These are phyloP conservation scores for Fusarium austroafricanum DNA, from an alignment of 2,329 filamentous ascomycete genomes.

Conservation along the genomic window DNA sequence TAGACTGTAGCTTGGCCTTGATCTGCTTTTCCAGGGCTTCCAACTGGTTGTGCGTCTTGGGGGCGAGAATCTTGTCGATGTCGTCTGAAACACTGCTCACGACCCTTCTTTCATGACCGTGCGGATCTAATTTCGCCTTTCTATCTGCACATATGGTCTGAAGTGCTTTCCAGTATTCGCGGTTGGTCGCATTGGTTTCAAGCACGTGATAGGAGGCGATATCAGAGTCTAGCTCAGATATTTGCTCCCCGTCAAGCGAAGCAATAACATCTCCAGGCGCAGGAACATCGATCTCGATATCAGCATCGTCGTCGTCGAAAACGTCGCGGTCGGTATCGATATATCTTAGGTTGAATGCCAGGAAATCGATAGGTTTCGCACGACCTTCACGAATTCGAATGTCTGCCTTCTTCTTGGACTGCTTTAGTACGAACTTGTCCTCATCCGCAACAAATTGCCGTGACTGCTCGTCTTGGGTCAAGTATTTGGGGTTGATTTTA, in stretches of 20 bases:
- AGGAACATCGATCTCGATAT: constrained; percentile 78
- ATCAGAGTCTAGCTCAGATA: constrained; percentile 83
- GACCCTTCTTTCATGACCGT: constrained; percentile 74
- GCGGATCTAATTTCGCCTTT: constrained; percentile 72
- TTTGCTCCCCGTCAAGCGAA: constrained; percentile 72
- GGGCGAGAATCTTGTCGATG: constrained; percentile 86
- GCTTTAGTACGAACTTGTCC: constrained; percentile 94
- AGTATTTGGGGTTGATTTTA: constrained; percentile 55
- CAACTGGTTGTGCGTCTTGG: constrained; percentile 89
- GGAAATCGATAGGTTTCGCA: constrained; percentile 91
- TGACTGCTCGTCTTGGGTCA: constrained; percentile 82
- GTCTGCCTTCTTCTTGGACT: constrained; percentile 97
- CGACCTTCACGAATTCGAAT: constrained; percentile 92
- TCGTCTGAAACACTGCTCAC: constrained; percentile 86
- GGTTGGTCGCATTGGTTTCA: constrained; percentile 81
- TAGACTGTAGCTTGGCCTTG: constrained; percentile 82
- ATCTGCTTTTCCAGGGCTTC: constrained; percentile 89
- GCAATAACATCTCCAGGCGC: constrained; percentile 86
- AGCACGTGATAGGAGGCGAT: constrained; percentile 83
- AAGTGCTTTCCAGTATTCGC: constrained; percentile 93
- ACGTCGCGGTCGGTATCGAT: constrained; percentile 86
- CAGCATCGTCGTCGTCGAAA: constrained; percentile 85
- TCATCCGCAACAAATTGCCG: constrained; percentile 91
- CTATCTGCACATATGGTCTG: constrained; percentile 84
- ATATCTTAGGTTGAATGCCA: constrained; percentile 89